These are phyloP conservation scores for Caloboletus firmus DNA, from an alignment of 1,284 basidiomycete species.

Conservation along the genomic window DNA sequence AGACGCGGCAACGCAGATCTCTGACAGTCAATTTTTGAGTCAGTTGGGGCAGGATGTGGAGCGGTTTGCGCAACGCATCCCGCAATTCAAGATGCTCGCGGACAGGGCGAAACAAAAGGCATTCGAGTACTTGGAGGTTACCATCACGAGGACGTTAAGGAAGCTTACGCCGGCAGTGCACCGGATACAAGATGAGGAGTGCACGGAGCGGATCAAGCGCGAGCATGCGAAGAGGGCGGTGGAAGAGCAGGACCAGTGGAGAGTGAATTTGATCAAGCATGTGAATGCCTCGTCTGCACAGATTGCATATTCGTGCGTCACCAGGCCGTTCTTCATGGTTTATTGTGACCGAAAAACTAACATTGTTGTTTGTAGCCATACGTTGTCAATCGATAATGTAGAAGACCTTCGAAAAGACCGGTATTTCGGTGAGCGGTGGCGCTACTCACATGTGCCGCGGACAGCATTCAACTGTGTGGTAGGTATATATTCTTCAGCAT, in stretches of 20 bases:
- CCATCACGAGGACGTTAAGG: not conserved
- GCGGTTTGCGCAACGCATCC: not conserved
- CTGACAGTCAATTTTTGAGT: slow-evolving; percentile 14
- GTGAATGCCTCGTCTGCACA: slow-evolving; percentile 23
- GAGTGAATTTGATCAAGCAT: slow-evolving; percentile 26
- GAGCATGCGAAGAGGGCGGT: slow-evolving; percentile 9
- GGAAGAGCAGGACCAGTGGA: slow-evolving; percentile 14
- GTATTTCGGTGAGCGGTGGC: slow-evolving; percentile 2
- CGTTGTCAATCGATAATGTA: slow-evolving; percentile 9
- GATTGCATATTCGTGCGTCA: slow-evolving; percentile 17
- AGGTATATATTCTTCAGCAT: not conserved
- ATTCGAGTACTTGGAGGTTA: slow-evolving; percentile 1
- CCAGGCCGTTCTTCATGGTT: not conserved
- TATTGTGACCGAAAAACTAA: not conserved
- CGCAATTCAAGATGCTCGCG: not conserved
- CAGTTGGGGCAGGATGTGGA: slow-evolving; percentile 2
- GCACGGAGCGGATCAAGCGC: not conserved
- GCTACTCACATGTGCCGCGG: not conserved
- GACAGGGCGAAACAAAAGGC: slow-evolving; percentile 5
- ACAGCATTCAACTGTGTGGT: not conserved
- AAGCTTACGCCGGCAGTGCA: slow-evolving; percentile 9
- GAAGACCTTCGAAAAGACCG: not conserved
- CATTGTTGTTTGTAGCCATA: slow-evolving; percentile 13
- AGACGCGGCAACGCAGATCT: not conserved
- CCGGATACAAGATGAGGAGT: slow-evolving; percentile 7